Evolutionary conservation across 352 stramenopile species (phyloP), one percentile per base, ranked within the genome.

Genomic region (Albugo candida): DNA sequence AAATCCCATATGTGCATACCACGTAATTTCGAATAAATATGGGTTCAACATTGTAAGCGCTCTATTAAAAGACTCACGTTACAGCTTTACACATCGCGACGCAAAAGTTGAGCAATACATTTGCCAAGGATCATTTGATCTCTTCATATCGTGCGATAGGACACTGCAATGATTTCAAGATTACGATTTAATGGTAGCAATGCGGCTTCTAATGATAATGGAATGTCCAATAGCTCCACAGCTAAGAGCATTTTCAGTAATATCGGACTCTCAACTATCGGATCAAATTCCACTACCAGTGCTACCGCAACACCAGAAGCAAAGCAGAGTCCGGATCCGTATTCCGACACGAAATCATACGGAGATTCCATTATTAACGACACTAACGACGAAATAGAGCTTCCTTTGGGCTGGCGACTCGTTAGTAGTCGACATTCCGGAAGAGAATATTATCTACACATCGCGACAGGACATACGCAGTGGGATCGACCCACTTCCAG

Each of bases 391-490:
- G 48, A 63, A 36, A 18, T 10, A 27, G 68, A 67, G 37, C 51
- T 84, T 18, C 71, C 67, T 36, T 48, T 60, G 6, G 74, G 71
- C 31, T 87, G 75, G 75, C 70, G 71, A 31, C 58, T 82, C 51
- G 56, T 83, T 45, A 72, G 62, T 55, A 84, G 71, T 56, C 62
- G 75, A 16, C 59, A 80, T 48, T 70, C 64, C 37, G 71, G 71
- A 21, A 65, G 60, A 35, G 70, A 80, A 41, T 84, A 87, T 41
- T 87, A 70, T 56, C 55, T 87, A 36, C 74, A 87, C 48, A 34
- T 87, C 37, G 56, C 71, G 13, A 75, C 69, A 36, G 68, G 70
- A 35, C 59, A 76, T 19, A 78, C 59, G 42, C 74, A 83, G 46
- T 87, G 74, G 74, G 65, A 76, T 13, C 64, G 57, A 20, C 74